Conservation (phyloP, 2,329 filamentous ascomycete genomes). For the Metarhizium humberi region DNA sequence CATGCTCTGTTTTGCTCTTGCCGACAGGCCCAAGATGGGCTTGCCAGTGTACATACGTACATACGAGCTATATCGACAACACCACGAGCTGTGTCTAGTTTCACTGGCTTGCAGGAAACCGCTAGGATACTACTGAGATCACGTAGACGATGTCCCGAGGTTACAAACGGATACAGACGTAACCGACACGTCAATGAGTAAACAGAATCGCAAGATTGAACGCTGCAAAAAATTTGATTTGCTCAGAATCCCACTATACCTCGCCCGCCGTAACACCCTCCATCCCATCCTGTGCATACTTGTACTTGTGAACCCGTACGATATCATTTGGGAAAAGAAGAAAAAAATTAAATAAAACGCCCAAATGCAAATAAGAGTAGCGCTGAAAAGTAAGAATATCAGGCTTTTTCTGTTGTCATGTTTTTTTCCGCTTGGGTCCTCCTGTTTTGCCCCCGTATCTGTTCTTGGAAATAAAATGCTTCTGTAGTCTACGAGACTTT, state of each 20-base stretch:
- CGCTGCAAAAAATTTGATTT: not conserved
- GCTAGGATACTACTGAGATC: no score
- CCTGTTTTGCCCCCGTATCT: not conserved
- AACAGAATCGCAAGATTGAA: not conserved
- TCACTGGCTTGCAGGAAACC: no score
- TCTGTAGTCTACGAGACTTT: not conserved
- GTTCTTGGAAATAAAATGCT: not conserved
- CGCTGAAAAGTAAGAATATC: not conserved
- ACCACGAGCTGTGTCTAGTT: no score
- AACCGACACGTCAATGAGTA: no score
- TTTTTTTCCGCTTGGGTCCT: not conserved
- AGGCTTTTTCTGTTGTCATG: not conserved
- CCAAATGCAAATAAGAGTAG: not conserved
- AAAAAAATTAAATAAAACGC: not conserved
- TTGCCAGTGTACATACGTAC: no score
- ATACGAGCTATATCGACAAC: no score
- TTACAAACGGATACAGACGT: no score
- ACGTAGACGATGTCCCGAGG: no score
- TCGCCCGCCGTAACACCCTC: not conserved
- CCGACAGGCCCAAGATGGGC: no score
- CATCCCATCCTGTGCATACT: not conserved
- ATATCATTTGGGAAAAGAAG: not conserved
- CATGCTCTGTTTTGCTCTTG: no score
- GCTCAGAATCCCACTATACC: not conserved
- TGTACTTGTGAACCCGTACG: not conserved